Evolutionary conservation across 2,329 filamentous ascomycete species (phyloP).

Genomic region (Proliferodiscus dingleyae): DNA sequence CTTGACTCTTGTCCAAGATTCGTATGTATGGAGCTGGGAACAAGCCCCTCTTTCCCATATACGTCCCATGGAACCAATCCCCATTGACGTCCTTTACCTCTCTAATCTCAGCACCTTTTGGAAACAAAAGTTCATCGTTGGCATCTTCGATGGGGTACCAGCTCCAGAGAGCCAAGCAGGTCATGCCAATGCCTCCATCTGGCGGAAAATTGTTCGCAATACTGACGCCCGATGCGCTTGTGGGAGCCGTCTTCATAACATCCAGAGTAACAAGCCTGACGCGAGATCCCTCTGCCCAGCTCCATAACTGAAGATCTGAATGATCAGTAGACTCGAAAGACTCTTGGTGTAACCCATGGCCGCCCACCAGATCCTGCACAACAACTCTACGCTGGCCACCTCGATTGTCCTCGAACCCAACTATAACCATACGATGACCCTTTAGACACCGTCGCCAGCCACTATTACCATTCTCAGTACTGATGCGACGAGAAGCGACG

Average conservation of each 20-base stretch:
- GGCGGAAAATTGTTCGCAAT: constrained; percentile 54
- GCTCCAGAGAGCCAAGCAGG: constrained; percentile 64
- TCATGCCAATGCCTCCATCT: constrained; percentile 66
- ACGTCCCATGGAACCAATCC: constrained; percentile 85
- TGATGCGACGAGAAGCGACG: constrained; percentile 59
- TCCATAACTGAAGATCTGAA: constrained; percentile 43
- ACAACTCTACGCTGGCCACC: constrained; percentile 65
- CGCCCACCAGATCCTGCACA: constrained; percentile 71
- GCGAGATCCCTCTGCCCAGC: constrained; percentile 41
- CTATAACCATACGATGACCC: constrained; percentile 78
- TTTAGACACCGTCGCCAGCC: constrained; percentile 81
- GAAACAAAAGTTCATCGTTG: constrained; percentile 76
- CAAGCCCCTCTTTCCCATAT: constrained; percentile 73
- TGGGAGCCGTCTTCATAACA: constrained; percentile 40
- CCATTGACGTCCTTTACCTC: constrained; percentile 86
- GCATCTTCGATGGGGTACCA: constrained; percentile 65
- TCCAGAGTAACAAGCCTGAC: constrained; percentile 48
- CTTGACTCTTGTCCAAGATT: constrained; percentile 32
- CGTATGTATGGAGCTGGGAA: constrained; percentile 77
- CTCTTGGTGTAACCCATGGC: constrained; percentile 61
- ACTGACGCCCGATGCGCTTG: constrained; percentile 20
- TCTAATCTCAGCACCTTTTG: constrained; percentile 72
- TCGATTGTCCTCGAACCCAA: constrained; percentile 67
- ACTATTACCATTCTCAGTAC: constrained; percentile 66
- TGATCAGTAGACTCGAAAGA: constrained; percentile 32